Evolutionary conservation across 2,329 filamentous ascomycete genomes (phyloP).

Genomic region (Lasiodiplodia sp.): DNA sequence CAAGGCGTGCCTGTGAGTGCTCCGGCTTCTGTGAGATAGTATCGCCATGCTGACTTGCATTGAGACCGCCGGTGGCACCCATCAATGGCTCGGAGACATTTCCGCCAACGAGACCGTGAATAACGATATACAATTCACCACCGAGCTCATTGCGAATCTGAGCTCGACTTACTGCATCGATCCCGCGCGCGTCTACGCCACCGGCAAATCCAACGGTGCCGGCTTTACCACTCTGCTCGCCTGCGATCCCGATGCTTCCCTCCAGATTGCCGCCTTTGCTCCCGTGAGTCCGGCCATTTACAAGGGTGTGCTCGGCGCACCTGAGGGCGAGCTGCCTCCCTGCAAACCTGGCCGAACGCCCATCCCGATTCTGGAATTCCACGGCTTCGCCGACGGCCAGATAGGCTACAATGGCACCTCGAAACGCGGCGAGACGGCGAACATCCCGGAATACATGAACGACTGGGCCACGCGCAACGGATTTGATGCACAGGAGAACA

Average conservation of each 20-base stretch:
- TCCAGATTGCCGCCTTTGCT: conserved; percentile 59
- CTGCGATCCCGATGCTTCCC: conserved; percentile 52
- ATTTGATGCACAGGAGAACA: conserved; percentile 37
- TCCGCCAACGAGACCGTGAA: conserved; percentile 38
- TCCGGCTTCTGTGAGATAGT: not conserved
- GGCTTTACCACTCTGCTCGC: conserved; percentile 59
- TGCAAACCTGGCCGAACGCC: conserved; percentile 40
- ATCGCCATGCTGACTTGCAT: not conserved
- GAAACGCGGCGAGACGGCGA: conserved; percentile 35
- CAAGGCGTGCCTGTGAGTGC: conserved; percentile 47
- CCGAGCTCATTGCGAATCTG: conserved; percentile 52
- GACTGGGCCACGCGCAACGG: conserved; percentile 49
- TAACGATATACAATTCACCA: conserved; percentile 55
- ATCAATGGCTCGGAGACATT: conserved; percentile 52
- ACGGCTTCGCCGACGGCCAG: conserved; percentile 51
- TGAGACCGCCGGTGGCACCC: conserved; percentile 31
- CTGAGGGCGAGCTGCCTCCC: conserved; percentile 35
- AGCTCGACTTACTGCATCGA: conserved; percentile 55
- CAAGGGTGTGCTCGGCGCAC: conserved; percentile 36
- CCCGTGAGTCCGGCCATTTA: conserved; percentile 58
- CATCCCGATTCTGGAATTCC: conserved; percentile 54
- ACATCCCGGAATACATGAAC: conserved; percentile 42
- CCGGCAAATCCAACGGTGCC: conserved; percentile 64
- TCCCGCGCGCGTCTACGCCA: conserved; percentile 52
- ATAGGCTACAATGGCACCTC: conserved; percentile 52